Evolutionary conservation across 129 eudicot genomes (phyloP), one percentile per base, ranked within the genome.

Genomic region (Heracleum sosnowskyi): DNA sequence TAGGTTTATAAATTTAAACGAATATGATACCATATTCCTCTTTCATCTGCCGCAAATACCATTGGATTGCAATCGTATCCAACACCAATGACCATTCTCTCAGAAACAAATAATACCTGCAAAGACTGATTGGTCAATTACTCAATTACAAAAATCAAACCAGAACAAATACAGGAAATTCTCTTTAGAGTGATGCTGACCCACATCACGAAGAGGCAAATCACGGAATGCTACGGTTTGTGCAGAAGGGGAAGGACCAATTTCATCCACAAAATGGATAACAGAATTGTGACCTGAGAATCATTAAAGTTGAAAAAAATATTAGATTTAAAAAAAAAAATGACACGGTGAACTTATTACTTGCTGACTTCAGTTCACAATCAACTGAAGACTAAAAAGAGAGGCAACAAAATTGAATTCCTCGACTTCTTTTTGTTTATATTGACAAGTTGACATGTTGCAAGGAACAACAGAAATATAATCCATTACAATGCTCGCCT

Each of bases 171-270:
- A 41, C 1, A 74, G 33, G 17, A 44, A 24, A 73, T 15, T 78
- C 74, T 82, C 41, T 78, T 20, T 86, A 91, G 91, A 91, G 87
- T 81, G 93, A 90, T 90, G 96, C 98, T 91, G 98, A 95, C 98
- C 98, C 97, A 91, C 98, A 91, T 95, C 98, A 83, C 98, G 96
- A 76, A 95, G 98, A 75, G 97, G 98, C 91, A 95, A 86, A 89
- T 95, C 96, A 79, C 97, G 98, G 81, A 91, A 84, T 83, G 94
- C 92, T 45, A 95, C 97, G 87, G 86, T 91, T 86, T 95, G 98
- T 26, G 97, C 97, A 60, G 90, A 87, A 73, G 98, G 97, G 46
- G 98, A 87, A 64, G 98, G 94, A 42, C 98, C 98, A 81, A 95
- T 84, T 33, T 95, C 93, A 73, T 95, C 98, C 82, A 86, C 98